A percentile compares a stretch with the other conserved stretches of the same genome.
phyloP scores from a whole-genome alignment of 331 rosid genomes.

The Dryas integrifolia region DNA sequence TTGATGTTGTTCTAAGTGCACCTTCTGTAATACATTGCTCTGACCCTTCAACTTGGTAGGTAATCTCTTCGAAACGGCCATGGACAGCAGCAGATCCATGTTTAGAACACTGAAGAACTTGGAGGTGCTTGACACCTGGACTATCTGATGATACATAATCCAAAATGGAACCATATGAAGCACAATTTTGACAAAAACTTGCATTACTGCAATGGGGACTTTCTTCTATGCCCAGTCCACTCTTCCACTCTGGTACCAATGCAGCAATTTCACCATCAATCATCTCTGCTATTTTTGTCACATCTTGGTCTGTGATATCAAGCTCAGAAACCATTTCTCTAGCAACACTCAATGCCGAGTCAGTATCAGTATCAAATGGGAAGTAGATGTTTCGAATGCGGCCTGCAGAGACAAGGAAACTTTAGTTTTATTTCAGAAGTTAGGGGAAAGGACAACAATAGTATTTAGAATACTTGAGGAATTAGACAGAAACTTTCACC shows the following conservation, averaged over 20 bases:
- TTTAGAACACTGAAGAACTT: conserved; percentile 70
- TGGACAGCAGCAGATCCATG: conserved; percentile 68
- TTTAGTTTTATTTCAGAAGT: conserved; percentile 7
- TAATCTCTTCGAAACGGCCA: conserved; percentile 93
- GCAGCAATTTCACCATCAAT: conserved; percentile 68
- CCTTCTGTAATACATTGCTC: conserved; percentile 45
- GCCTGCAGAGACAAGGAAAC: conserved; percentile 41
- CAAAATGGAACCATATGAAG: conserved; percentile 43
- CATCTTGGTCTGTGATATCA: conserved; percentile 82
- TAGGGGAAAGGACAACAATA: conserved; percentile 12
- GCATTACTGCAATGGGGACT: conserved; percentile 36
- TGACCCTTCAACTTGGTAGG: conserved; percentile 77
- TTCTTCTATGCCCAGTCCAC: conserved; percentile 40
- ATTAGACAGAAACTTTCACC: conserved; percentile 45
- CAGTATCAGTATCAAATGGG: conserved; percentile 82
- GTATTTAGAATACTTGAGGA: conserved; percentile 24
- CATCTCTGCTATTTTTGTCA: conserved; percentile 80
- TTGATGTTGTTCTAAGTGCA: conserved; percentile 37
- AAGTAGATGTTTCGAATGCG: conserved; percentile 89
- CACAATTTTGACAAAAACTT: conserved; percentile 56
- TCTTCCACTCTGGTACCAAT: conserved; percentile 81
- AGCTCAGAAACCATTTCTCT: conserved; percentile 91
- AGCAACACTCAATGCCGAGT: conserved; percentile 81
- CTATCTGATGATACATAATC: conserved; percentile 54
- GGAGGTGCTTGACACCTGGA: conserved; percentile 55